Conservation (phyloP, 768 basidiomycete genomes). For the Pulveroboletus ravenelii region DNA sequence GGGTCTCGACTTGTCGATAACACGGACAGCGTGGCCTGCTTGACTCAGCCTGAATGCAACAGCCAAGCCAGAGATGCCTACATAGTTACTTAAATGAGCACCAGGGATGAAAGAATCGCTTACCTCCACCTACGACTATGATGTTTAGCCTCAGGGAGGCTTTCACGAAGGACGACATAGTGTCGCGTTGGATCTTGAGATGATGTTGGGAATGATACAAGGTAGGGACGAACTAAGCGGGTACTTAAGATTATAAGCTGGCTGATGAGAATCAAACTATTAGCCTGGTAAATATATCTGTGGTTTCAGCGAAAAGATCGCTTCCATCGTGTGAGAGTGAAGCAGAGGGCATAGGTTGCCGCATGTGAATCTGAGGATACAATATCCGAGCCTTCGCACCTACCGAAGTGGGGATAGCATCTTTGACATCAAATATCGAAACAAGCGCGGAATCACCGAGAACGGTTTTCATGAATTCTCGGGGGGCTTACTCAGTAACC, state of each 20-base stretch:
- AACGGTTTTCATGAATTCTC: neutral
- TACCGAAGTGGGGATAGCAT: neutral
- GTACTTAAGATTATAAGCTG: neutral
- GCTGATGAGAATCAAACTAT: neutral
- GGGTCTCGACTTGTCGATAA: constrained; percentile 48
- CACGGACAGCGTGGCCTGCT: constrained; percentile 49
- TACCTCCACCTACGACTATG: constrained; percentile 19
- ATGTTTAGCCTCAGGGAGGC: constrained; percentile 12
- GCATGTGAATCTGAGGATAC: neutral
- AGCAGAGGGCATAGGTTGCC: neutral
- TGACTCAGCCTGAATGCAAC: constrained; percentile 49
- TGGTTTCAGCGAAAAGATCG: neutral
- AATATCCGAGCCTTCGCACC: neutral
- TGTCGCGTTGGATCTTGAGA: neutral
- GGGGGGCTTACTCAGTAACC: neutral
- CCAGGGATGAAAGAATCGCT: neutral
- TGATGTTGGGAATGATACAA: neutral
- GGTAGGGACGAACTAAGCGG: neutral
- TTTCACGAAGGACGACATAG: constrained; percentile 6
- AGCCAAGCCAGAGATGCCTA: constrained; percentile 47
- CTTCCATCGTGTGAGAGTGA: constrained; percentile 4
- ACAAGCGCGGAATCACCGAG: neutral
- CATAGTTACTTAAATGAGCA: neutral
- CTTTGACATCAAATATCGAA: neutral
- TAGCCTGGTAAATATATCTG: neutral